A percentile compares a stretch with the other conserved stretches of the same genome.
phyloP scores from a whole-genome alignment of 2,329 filamentous ascomycete species.

The Allantophomopsis cytisporea region DNA sequence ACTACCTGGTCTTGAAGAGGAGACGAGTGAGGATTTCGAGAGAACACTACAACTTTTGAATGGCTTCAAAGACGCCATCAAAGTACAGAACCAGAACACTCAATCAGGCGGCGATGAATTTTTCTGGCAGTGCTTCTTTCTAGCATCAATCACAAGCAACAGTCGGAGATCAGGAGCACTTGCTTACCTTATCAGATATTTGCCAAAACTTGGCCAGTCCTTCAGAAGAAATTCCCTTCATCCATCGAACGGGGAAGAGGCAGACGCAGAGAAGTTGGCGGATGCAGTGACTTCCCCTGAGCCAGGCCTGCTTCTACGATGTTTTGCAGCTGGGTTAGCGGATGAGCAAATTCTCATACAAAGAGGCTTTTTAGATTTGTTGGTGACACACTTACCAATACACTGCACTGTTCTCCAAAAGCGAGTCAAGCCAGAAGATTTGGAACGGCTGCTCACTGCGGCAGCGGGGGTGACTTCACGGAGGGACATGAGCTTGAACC shows the following conservation, averaged over 20 bases:
- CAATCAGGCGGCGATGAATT: conserved; percentile 63
- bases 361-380: conserved; percentile 80
- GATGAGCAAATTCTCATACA: conserved; percentile 89
- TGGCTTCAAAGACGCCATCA: conserved; percentile 57
- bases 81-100: conserved; percentile 34
- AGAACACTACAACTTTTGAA: conserved; percentile 68
- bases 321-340: conserved; percentile 77
- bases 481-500: conserved; percentile 92
- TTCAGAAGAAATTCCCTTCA: conserved; percentile 16
- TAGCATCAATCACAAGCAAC: conserved; percentile 82
- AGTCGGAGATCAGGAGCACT: conserved; percentile 75
- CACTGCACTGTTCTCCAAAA: conserved; percentile 70
- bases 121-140: conserved; percentile 97
- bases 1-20: conserved; percentile 84
- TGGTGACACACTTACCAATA: conserved; percentile 81
- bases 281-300: conserved; percentile 75
- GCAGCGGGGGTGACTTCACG: conserved; percentile 79
- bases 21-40: conserved; percentile 95
- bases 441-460: conserved; percentile 69
- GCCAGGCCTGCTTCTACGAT: conserved; percentile 78
- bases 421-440: conserved; percentile 57
- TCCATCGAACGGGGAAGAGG: conserved; percentile 22
- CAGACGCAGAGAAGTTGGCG: conserved; percentile 35
- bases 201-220: conserved; percentile 54
- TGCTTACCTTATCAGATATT: conserved; percentile 66